Evolutionary conservation across 2,329 filamentous ascomycete genomes (phyloP), one percentile per base, ranked within the genome.

Genomic region (Fusarium napiforme): DNA sequence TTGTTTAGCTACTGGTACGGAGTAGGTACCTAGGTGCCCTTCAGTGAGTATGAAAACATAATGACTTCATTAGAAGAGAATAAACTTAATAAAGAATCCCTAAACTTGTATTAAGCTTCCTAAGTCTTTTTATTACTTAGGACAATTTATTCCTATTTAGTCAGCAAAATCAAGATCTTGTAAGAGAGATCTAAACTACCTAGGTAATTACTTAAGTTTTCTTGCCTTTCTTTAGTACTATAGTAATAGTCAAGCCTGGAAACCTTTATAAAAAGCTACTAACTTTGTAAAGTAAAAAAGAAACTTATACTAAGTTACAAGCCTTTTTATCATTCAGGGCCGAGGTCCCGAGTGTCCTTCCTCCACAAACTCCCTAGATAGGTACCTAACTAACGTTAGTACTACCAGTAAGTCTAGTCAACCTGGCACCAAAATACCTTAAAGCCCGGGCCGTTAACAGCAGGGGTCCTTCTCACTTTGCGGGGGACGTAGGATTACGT

Each of bases 401-500:
- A 34, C 34, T 36, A 36, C 34, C 15, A 11, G 30, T 30, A 32
- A 32, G 30, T 32, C 32, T 19, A 37, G 43, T 46, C 63, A 62
- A 64, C 62, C 65, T 49, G 61, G 49, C 50, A 65, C 52, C 49
- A 46, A 55, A 55, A 50, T 32, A 23, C 23, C 23, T 23, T 23
- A 57, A 30, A 23, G 34, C 34, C 42, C 40, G 65, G 57, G 57
- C 57, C 52, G 37, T 71, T 46, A 58, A 46, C 37, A 47, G 19
- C 67, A 74, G 67, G 67, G 67, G 58, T 58, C 50, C 67, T 53
- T 65, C 45, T 62, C 45, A 55, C 66, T 67, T 64, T 67, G 74
- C 65, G 72, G 69, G 74, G 75, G 59, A 57, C 34, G 52, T 30
- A 62, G 42, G 53, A 75, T 72, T 72, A 72, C 46, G 40, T 45